Base-by-base conservation (phyloP, 2,329 filamentous ascomycete genomes). In the Diaporthe nobilis region DNA sequence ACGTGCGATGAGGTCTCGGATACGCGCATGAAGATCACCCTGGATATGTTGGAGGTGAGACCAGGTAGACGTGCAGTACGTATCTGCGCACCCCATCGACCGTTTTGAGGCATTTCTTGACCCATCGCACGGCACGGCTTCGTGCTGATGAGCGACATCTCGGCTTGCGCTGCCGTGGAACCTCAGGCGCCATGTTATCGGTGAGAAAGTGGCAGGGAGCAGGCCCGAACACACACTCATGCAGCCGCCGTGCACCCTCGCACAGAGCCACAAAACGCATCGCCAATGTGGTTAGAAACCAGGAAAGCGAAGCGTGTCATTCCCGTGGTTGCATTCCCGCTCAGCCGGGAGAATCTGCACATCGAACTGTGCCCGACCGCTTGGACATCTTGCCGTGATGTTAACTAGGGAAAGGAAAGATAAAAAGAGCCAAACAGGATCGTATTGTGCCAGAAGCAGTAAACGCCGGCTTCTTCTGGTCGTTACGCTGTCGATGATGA, bases 201-300 rank as follows among this genome's bases (percentile, higher is more conserved):
- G 58, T n/a, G 7, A 28, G 55, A 39, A 47, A 31, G 31, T 31
- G 57, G 44, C 47, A 37, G n/a, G 37, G 55, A 31, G 25, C 34
- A 61, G 28, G 53, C 51, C 37, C 65, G 31, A 60, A 34, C 10
- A 55, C 44, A 12, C 28, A 39, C 58, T 70, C 49, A 70, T 51
- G 73, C 49, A 72, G 55, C 53, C 25, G 31, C 25, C 63, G 47
- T 75, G 68, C 68, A 70, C 47, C 42, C 58, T 74, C 51, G 34
- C 49, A 55, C 47, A 8, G 20, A 31, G n/a, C 31, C 47, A 68
- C 63, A 51, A 25, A 15, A 47, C 12, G 13, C 10, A 60, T 60
- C 22, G 55, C 39, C 22, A 72, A 67, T 49, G 22, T 51, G 44
- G 51, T 39, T 60, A 51, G 58, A 44, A 28, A 25, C 58, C 58